Percentiles rank a stretch among this genome's conserved stretches.
These are phyloP conservation scores for Ganoderma multipileum DNA, from an alignment of 1,284 basidiomycete genomes.

Conservation along the genomic window DNA sequence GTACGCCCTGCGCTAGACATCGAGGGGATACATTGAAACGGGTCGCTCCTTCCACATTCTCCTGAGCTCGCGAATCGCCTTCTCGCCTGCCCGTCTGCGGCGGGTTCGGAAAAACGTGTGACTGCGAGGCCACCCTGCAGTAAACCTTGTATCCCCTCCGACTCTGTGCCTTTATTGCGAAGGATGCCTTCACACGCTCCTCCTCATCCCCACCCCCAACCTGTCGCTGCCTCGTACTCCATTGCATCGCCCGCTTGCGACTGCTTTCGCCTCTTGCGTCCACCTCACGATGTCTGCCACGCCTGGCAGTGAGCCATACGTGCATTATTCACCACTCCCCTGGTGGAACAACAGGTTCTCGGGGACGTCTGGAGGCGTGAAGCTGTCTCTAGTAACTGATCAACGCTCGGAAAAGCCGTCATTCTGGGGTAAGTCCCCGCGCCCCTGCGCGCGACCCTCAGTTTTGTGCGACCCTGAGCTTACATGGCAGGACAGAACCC, in stretches of 20 bases:
- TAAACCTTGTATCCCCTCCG: not conserved
- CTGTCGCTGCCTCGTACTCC: not conserved
- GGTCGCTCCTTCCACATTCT: not conserved
- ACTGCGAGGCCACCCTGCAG: not conserved
- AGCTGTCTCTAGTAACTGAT: constrained; percentile 5
- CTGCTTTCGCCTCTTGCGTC: not conserved
- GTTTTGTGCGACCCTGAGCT: not conserved
- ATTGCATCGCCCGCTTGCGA: not conserved
- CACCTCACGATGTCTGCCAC: not conserved
- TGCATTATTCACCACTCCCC: not conserved
- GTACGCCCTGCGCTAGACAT: not conserved
- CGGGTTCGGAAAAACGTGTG: not conserved
- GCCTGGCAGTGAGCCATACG: not conserved
- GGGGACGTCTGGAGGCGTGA: constrained; percentile 9
- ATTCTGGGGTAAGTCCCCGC: constrained; percentile 5
- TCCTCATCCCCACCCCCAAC: not conserved
- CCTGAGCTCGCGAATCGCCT: not conserved
- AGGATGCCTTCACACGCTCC: not conserved
- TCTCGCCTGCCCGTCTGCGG: not conserved
- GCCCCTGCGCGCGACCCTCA: not conserved
- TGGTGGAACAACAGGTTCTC: not conserved
- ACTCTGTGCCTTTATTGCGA: not conserved
- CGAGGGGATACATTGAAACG: not conserved
- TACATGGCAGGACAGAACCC: not conserved
- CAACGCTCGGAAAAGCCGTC: constrained; percentile 3